A percentile compares a stretch with the other conserved stretches of the same genome.
Evolutionary conservation across 2,329 filamentous ascomycete species (phyloP).

Genomic region (Aspergillus sp.): DNA sequence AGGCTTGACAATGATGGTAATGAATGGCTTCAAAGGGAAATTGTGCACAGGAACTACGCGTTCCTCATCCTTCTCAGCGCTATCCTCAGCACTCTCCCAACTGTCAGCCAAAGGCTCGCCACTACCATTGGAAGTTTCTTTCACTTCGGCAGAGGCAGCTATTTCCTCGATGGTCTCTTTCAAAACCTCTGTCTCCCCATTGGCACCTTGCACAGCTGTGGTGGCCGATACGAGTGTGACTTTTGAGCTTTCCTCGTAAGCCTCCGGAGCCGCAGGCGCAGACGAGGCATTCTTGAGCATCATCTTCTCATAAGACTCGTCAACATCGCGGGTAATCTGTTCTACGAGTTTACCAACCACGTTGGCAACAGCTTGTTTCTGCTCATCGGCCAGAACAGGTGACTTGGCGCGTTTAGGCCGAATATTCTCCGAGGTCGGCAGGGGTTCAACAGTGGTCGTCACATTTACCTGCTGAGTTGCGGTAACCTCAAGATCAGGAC

Average conservation of each 20-base stretch:
- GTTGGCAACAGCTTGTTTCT: conserved; percentile 71
- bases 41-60: conserved; percentile 81
- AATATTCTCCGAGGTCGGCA: conserved; percentile 16
- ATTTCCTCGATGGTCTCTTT: conserved; percentile 56
- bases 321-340: conserved; percentile 63
- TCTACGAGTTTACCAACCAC: conserved; percentile 69
- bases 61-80: conserved; percentile 67
- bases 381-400: conserved; percentile 36
- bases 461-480: conserved; percentile 30
- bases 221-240: conserved; percentile 40
- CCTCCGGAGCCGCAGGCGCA: conserved; percentile 31
- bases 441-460: conserved; percentile 26
- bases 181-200: conserved; percentile 56
- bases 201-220: conserved; percentile 44
- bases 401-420: conserved; percentile 26
- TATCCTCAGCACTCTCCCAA: conserved; percentile 83
- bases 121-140: conserved; percentile 60
- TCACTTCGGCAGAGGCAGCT: conserved; percentile 46
- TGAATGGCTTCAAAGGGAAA: conserved; percentile 96
- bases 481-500: conserved; percentile 42
- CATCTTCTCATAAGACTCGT: conserved; percentile 66
- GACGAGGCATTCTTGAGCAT: conserved; percentile 55
- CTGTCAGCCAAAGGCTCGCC: conserved; percentile 72
- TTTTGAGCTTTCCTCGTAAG: conserved; percentile 38
- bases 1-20: conserved; percentile 74